These are phyloP conservation scores for Panaeolus papilionaceus DNA, from an alignment of 768 basidiomycete genomes.

Conservation along the genomic window DNA sequence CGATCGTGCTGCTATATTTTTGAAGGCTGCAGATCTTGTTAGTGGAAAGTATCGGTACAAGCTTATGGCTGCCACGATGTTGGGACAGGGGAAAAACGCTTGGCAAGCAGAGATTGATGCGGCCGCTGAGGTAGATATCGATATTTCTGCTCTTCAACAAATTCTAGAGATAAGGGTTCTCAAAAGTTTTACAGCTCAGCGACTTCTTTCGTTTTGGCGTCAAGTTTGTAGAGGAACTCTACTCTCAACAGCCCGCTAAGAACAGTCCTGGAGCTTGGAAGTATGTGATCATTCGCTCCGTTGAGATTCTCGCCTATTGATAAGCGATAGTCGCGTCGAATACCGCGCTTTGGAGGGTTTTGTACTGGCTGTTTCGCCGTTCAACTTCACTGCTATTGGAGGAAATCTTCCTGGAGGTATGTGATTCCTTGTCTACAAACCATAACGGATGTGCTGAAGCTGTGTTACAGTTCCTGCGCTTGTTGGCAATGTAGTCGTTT, in stretches of 20 bases:
- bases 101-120: conserved; percentile 99
- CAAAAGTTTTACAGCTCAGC: conserved; percentile 54
- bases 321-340: conserved; percentile 77
- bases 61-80: conserved; percentile 94
- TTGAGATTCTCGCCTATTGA: conserved; percentile 8
- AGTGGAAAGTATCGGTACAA: conserved; percentile 96
- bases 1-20: conserved; percentile 96
- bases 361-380: conserved; percentile 96
- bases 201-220: conserved; percentile 98
- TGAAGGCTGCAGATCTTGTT: conserved; percentile 96
- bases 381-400: conserved; percentile 98
- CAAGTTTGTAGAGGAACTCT: conserved; percentile 95
- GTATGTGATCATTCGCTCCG: conserved; percentile 52
- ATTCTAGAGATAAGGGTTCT: background rate
- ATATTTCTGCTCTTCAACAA: conserved; percentile 6
- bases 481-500: conserved; percentile 93
- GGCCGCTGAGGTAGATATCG: conserved; percentile 83
- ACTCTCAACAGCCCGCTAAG: conserved; percentile 86
- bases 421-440: conserved; percentile 25
- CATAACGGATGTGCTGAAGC: conserved; percentile 14
- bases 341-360: conserved; percentile 99
- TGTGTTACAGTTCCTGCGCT: conserved; percentile 75
- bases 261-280: conserved; percentile 94
- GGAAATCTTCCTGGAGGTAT: conserved; percentile 86
- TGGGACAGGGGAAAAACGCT: conserved; percentile 98